Evolutionary conservation across 148 eudicot genomes (phyloP), one percentile per base, ranked within the genome.

Genomic region (Cornus kousa): DNA sequence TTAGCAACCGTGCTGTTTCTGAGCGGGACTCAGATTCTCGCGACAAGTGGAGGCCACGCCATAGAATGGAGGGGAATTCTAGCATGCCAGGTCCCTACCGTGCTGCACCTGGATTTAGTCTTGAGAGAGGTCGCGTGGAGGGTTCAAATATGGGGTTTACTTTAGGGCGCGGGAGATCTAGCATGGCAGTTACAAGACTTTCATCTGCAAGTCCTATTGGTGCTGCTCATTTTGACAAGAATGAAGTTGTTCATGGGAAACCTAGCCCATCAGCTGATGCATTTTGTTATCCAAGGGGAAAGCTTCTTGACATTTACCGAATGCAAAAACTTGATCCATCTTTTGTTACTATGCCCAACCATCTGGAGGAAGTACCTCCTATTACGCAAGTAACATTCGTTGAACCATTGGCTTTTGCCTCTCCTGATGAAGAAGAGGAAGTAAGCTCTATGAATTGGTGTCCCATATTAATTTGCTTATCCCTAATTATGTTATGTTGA

Each of bases 11-110:
- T 71, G 67, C 83, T 80, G 75, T 74, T 66, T 75, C 87, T 22
- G 92, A 90, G 57, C 92, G 92, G n/a, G 98, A 96, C 57, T 59
- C 85, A 46, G 97, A 96, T 60, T 78, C 90, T 53, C 98, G 98
- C 81, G 98, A 96, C 76, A 96, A 96, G 90, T 96, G 99, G 99
- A 92, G 99, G 86, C 99, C 99, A 71, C 94, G 99, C 74, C 97
- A 93, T 82, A 89, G 94, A 79, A 86, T 91, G 89, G 99, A 96
- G 62, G 82, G 90, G 75, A 88, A 78, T 79, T 85, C 93, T 71
- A 74, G 80, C 50, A 93, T 92, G 16, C 86, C 90, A 46, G 88
- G 87, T 82, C 76, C 96, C 39, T 87, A 83, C 77, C 92, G 98
- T 66, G 95, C 92, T 78, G 99, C 99, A 40, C 99, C 99, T 67